Evolutionary conservation across 345 rosid genomes (phyloP), one percentile per base, ranked within the genome.

Genomic region (Salix koriyanagi): DNA sequence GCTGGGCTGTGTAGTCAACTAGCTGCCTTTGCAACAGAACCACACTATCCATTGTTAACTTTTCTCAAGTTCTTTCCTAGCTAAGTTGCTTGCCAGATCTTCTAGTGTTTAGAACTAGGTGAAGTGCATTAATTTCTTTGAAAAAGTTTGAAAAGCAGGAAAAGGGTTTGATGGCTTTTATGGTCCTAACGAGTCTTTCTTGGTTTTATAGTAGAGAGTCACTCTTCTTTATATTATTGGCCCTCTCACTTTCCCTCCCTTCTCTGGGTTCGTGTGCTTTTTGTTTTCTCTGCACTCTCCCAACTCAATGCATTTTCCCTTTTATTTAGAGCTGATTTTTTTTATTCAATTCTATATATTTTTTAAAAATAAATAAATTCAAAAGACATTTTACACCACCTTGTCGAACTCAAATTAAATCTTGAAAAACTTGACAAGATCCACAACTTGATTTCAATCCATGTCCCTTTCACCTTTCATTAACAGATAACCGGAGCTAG

Each of bases 11-110:
- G 85, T 86, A 86, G 52, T 84, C 85, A 75, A 79, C 68, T 41
- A 89, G 77, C 79, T 87, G 88, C 72, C 72, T 81, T 76, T 84
- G 88, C 84, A 91, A 79, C 88, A 79, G 85, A 81, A 76, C 67
- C n/a, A 77, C 74, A 41, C 62, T 76, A 78, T 85, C 94, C 92
- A 89, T 89, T 65, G 80, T 42, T 44, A 39, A 65, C 36, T 26
- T 65, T 37, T 64, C 66, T 50, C 28, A 37, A 19, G 25, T 2
- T 58, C 16, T 58, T 46, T 34, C 23, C 67, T 70, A n/a, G 66
- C 79, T 7, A 28, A 23, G 71, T 76, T 46, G 15, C 65, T 46
- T 41, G 48, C 76, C 79, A 79, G 87, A 80, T 82, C 83, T 80
- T 71, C 48, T 54, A 68, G 69, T 41, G 62, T 44, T 1, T 25